Percentiles rank a stretch among this genome's conserved stretches.
Evolutionary conservation across 352 stramenopile species (phyloP).

Genomic region (Globisporangium orthogonon): DNA sequence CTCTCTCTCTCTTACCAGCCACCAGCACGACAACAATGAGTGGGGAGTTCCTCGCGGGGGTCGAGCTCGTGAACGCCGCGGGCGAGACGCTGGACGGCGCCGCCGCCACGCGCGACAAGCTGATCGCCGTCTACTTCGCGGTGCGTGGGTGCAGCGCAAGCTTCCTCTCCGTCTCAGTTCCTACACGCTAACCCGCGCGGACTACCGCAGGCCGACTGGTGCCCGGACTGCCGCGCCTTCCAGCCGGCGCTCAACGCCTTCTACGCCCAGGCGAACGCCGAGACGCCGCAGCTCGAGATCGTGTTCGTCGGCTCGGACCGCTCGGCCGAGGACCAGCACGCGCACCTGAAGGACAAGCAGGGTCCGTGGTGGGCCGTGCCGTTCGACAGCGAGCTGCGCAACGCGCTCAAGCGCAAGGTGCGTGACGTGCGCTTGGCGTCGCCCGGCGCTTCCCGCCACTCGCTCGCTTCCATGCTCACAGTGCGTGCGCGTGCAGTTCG

Average conservation of each 20-base stretch:
- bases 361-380: constrained; percentile 71
- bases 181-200: no score
- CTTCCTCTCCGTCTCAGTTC: not conserved
- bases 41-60: constrained; percentile 36
- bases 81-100: constrained; percentile 45
- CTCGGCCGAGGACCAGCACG: constrained; percentile 44
- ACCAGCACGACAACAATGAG: constrained; percentile 2
- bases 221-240: constrained; percentile 73
- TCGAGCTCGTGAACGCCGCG: constrained; percentile 53
- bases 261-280: constrained; percentile 42
- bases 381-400: constrained; percentile 52
- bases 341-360: constrained; percentile 69
- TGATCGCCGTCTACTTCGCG: constrained; percentile 75
- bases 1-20: no score
- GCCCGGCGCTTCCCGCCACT: not conserved
- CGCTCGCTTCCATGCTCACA: no score
- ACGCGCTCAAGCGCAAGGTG: constrained; percentile 75
- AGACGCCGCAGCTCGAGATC: constrained; percentile 45
- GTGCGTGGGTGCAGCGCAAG: no score
- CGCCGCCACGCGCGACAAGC: constrained; percentile 34
- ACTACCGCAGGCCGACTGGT: constrained; percentile 62
- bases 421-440: no score
- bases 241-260: constrained; percentile 73
- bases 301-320: constrained; percentile 77
- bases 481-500: constrained; percentile 43